Conservation (phyloP, 352 stramenopile genomes). For the Phytophthora quininea region DNA sequence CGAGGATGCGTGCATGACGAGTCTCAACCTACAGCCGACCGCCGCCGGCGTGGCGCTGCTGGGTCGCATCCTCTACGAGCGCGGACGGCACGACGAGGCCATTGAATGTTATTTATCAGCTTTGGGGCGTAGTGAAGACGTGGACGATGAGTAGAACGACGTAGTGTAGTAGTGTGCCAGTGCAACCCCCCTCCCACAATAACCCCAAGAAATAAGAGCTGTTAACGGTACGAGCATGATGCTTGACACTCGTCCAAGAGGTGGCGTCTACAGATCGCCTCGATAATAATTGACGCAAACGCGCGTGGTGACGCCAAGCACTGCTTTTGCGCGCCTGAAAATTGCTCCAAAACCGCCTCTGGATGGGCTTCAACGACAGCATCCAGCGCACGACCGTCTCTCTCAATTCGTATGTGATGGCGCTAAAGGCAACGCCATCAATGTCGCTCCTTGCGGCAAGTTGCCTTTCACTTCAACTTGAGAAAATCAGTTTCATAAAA, state of each 20-base stretch:
- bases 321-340: not conserved
- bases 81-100: conserved; percentile 54
- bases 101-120: conserved; percentile 72
- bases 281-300: no score
- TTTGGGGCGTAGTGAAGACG: conserved; percentile 49
- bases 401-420: not conserved
- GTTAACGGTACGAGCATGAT: conserved; percentile 29
- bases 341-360: not conserved
- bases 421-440: no score
- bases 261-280: not conserved
- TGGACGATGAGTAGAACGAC: conserved; percentile 42
- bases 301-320: not conserved
- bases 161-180: conserved; percentile 30
- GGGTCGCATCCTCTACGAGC: conserved; percentile 56
- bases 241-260: no score
- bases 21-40: conserved; percentile 48
- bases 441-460: no score
- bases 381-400: not conserved
- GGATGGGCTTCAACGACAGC: not conserved
- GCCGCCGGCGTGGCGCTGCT: conserved; percentile 52
- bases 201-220: conserved; percentile 27
- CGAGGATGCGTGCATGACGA: conserved; percentile 60
- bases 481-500: not conserved
- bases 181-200: conserved; percentile 15
- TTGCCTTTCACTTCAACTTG: not conserved